Conservation (phyloP, 257 asterid species). For the Gentiana straminea region DNA sequence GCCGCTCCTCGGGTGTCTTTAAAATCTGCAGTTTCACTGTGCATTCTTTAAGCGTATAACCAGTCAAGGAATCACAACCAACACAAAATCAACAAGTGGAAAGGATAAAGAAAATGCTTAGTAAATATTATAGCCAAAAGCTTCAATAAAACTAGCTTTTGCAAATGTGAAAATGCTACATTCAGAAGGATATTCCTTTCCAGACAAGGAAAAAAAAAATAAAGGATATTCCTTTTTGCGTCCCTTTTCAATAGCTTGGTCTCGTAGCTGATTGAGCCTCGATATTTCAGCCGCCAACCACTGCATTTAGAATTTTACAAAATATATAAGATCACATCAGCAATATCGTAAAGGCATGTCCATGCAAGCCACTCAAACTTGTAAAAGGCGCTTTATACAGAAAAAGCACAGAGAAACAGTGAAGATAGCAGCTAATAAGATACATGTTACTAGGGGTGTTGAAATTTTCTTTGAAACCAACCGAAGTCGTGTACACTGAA, state of each 20-base stretch:
- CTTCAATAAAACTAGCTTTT: not conserved
- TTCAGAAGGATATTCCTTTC: no score
- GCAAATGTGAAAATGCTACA: not conserved
- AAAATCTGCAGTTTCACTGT: conserved; percentile 47
- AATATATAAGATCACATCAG: conserved; percentile 1
- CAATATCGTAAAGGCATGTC: no score
- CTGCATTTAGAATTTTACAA: conserved; percentile 15
- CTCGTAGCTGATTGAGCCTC: conserved; percentile 31
- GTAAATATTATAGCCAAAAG: not conserved
- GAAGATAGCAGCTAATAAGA: no score
- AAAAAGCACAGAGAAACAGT: no score
- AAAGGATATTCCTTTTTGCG: conserved; percentile 54
- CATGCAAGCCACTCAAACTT: no score
- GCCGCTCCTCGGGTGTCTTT: conserved; percentile 69
- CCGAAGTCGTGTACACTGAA: no score
- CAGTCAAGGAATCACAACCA: conserved; percentile 44
- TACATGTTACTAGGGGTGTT: no score
- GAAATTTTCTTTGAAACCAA: no score
- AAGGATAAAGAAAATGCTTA: not conserved
- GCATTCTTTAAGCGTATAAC: conserved; percentile 63
- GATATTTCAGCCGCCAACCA: conserved; percentile 27
- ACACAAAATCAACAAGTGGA: not conserved
- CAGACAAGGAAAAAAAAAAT: conserved; percentile 3
- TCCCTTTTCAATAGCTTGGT: conserved; percentile 37
- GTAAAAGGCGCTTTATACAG: no score